Base-by-base conservation (phyloP, 805 yeast species). In the Yarrowia hollandica region DNA sequence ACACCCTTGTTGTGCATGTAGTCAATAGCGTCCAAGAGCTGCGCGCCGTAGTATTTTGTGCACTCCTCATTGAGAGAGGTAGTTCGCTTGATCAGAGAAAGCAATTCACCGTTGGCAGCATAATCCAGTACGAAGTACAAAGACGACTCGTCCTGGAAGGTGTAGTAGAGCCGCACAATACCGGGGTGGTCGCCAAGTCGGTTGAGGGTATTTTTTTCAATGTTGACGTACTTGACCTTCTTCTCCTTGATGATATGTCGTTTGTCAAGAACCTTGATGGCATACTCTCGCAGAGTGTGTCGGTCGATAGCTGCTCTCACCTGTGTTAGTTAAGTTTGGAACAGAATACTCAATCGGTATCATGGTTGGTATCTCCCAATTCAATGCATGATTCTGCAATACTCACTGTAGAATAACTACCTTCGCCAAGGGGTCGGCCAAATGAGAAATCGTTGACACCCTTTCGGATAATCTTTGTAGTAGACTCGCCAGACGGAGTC, bases 181-280 rank as follows among this genome's bases (percentile, higher is more conserved):
- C 99, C 99, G 0, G 97, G 97, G 69, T 94, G 98, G 60, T 85
- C 85, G 2, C 96, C 96, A 63, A 94, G 75, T 21, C 92, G 74
- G 71, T 90, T 91, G 63, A 94, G 75, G 0, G 97, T 89, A 60
- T 88, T 85, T 70, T 94, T 94, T 69, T 94, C 99, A 60, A 94
- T 92, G 70, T 90, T 90, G 61, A 94, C 99, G 68, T 94, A 94
- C 72, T 94, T 94, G 69, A 90, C 90, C 71, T 94, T 94, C 69
- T 87, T 88, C 72, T 94, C 99, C 70, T 89, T 84, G 62, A 94
- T 95, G 44, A 94, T 94, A 71, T 94, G 98, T 39, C 86, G 81
- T 71, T 94, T 94, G 41, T 94, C 90, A 15, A 95, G 82, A 1
- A 94, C 87, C 72, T 94, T 94, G 65, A 94, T 84, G 21, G 99